These are phyloP conservation scores for Colletotrichum sp. DNA, from an alignment of 2,329 filamentous ascomycete species.

Conservation along the genomic window DNA sequence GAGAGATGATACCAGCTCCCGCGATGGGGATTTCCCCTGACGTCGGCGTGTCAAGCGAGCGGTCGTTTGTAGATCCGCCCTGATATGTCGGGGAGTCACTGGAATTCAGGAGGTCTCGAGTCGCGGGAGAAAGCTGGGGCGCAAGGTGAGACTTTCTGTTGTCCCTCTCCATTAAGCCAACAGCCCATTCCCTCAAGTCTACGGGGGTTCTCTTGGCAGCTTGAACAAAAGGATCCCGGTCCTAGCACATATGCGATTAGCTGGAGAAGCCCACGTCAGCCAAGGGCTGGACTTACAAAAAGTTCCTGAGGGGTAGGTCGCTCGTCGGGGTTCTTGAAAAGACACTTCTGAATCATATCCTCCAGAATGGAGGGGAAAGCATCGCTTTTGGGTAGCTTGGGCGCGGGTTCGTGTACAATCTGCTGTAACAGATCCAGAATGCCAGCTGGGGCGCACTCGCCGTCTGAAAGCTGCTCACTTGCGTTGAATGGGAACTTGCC, in stretches of 20 bases:
- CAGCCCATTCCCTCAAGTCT: conserved; percentile 90
- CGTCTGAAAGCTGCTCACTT: conserved; percentile 73
- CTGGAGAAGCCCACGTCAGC: background rate
- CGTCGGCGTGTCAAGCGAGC: conserved; percentile 65
- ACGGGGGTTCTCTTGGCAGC: conserved; percentile 97
- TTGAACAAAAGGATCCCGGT: conserved; percentile 92
- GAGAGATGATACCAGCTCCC: conserved; percentile 59
- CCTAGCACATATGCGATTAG: conserved; percentile 55
- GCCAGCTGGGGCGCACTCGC: conserved; percentile 84
- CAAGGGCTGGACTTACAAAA: conserved; percentile 66
- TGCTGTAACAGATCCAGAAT: conserved; percentile 96
- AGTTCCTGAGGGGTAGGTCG: conserved; percentile 93
- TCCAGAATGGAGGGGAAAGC: conserved; percentile 95
- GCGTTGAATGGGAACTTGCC: conserved; percentile 94
- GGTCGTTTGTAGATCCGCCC: conserved; percentile 46
- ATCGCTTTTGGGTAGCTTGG: conserved; percentile 93
- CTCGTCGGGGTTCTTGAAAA: conserved; percentile 87
- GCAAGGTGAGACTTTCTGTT: conserved; percentile 94
- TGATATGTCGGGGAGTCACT: conserved; percentile 62
- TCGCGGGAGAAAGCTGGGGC: conserved; percentile 79
- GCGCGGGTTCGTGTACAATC: conserved; percentile 95
- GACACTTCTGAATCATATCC: conserved; percentile 95
- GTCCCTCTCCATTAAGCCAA: conserved; percentile 91
- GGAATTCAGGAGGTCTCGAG: conserved; percentile 75
- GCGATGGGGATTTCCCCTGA: conserved; percentile 76